Base-by-base conservation (phyloP, 306 rosid species). In the Phaseolus lunatus region DNA sequence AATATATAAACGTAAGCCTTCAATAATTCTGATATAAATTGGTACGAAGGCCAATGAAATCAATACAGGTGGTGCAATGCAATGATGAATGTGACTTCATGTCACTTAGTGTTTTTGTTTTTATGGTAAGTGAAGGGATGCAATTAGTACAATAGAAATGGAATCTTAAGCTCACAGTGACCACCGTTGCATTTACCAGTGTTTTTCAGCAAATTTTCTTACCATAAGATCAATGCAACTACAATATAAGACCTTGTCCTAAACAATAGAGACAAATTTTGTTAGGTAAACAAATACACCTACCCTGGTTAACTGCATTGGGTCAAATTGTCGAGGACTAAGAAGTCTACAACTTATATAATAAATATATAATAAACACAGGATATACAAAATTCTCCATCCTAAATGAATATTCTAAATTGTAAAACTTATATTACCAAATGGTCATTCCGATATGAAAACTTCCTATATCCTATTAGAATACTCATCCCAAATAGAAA, bases 21-120 rank as follows among this genome's bases (percentile, higher is more conserved):
- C 29, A 73, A 53, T 80, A 63, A 72, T 63, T 62, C 22, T 5
- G 26, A 35, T 7, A 35, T 20, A 10, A 45, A 78, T 47, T 22
- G 69, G 45, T 57, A 1, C 37, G 4, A 44, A 12, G 0, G 2
- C 48, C 41, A 47, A 63, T 62, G 24, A 3, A 64, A 22, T 35
- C 19, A 11, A 9, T 8, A 15, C 68, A 37, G 19, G 4, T 0
- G 23, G 7, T 14, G 4, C 49, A 48, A 37, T 18, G 27, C 49
- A 48, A 37, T 18, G 27, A 31, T 65, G 75, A 54, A 67, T 54
- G 8, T 20, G 70, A 53, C 75, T 43, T 12, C 37, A 19, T 67
- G 35, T 23, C 52, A 29, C 18, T 10, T 14, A 44, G 33, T 43
- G 3, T 11, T 33, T 41, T 12, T 52, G 20, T 29, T 63, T 37